phyloP scores from a whole-genome alignment of 345 rosid genomes.

The sweet orange (Citrus sinensis) region DNA sequence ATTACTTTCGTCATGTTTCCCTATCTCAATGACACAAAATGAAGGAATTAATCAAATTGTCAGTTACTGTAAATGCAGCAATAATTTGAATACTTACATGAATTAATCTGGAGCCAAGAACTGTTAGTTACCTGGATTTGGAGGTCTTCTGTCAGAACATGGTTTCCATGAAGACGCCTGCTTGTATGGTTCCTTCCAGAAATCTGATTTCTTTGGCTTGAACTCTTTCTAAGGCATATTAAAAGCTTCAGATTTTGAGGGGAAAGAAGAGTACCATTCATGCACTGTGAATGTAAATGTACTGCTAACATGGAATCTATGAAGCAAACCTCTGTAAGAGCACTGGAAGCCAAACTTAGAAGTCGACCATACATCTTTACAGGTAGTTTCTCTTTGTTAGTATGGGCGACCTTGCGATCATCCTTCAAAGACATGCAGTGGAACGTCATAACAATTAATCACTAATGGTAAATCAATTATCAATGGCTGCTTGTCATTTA shows the following conservation, averaged over 20 bases:
- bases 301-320: background rate
- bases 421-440: slow-evolving; percentile 25
- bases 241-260: slow-evolving; percentile 3
- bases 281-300: background rate
- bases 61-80: background rate
- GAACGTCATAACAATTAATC: background rate
- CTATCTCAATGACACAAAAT: slow-evolving; percentile 29
- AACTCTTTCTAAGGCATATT: slow-evolving; percentile 48
- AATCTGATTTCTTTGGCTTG: slow-evolving; percentile 40
- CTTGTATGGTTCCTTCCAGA: slow-evolving; percentile 51
- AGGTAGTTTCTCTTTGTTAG: slow-evolving; percentile 32
- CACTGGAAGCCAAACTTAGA: slow-evolving; percentile 58
- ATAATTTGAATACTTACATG: background rate
- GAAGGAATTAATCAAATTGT: slow-evolving; percentile 4
- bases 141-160: slow-evolving; percentile 51
- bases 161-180: slow-evolving; percentile 75
- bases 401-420: slow-evolving; percentile 21
- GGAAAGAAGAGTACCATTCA: background rate
- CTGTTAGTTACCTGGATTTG: slow-evolving; percentile 28
- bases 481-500: background rate
- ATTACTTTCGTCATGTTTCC: slow-evolving; percentile 38
- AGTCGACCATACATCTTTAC: slow-evolving; percentile 74
- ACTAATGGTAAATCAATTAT: background rate
- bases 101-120: background rate
- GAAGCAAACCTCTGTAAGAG: slow-evolving; percentile 66